Conservation (phyloP, 805 yeast genomes). For the Saccharomyces eubayanus region DNA sequence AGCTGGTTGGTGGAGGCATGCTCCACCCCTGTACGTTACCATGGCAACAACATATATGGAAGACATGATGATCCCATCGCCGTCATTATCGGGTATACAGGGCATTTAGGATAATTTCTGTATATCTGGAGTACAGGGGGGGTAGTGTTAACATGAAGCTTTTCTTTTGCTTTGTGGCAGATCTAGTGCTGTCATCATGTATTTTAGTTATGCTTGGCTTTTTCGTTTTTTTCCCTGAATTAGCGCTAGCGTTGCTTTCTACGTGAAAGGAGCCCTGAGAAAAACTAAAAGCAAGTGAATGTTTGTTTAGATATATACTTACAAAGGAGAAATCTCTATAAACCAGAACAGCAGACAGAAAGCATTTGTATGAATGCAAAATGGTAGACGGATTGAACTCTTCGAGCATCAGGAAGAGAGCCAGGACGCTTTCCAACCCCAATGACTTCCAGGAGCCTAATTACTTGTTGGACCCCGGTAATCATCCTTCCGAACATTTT, state of each 20-base stretch:
- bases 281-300: neutral
- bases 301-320: neutral
- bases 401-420: conserved; percentile 1
- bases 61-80: no score
- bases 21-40: neutral
- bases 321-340: neutral
- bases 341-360: neutral
- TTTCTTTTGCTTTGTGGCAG: neutral
- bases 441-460: conserved; percentile 14
- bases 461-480: conserved; percentile 57
- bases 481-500: conserved; percentile 59
- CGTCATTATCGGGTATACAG: no score
- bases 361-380: neutral
- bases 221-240: neutral
- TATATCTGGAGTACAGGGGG: neutral
- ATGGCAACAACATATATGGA: no score
- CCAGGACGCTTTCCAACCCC: conserved; percentile 11
- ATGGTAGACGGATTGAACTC: conserved; percentile 1
- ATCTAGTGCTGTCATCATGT: neutral
- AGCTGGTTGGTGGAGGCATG: no score
- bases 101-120: neutral
- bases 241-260: neutral
- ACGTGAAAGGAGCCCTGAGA: neutral
- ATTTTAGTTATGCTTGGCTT: neutral
- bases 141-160: neutral